A percentile compares a stretch with the other conserved stretches of the same genome.
Conservation (phyloP, 106 monocot species). For the Platanthera guangdongensis region DNA sequence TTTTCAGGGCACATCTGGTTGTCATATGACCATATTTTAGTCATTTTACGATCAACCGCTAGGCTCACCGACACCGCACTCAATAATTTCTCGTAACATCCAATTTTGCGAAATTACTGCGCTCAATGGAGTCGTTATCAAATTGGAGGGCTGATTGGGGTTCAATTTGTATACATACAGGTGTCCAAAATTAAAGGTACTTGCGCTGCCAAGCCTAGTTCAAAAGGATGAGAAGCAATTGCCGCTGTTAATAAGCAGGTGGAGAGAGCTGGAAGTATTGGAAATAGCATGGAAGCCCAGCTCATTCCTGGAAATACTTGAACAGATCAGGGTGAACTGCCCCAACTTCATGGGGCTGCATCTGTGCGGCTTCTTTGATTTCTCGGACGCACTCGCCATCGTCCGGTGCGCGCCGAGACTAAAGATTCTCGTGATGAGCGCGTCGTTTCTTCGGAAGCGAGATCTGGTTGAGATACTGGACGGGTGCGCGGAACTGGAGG, state of each 20-base stretch:
- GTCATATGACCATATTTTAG: too few species aligned
- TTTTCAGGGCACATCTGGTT: too few species aligned
- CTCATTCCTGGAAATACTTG: constrained; percentile 5
- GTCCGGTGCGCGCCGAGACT: constrained; percentile 7
- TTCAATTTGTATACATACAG: neutral
- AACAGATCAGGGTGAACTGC: constrained; percentile 14
- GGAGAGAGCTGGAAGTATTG: constrained; percentile 20
- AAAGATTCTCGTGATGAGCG: constrained; percentile 12
- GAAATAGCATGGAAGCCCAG: constrained; percentile 11
- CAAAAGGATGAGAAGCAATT: constrained; percentile 6
- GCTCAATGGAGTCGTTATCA: too few species aligned
- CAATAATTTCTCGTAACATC: too few species aligned
- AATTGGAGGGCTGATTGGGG: neutral
- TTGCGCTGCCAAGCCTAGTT: neutral
- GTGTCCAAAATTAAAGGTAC: constrained; percentile 14
- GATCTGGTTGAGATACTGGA: constrained; percentile 11
- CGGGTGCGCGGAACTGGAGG: constrained; percentile 19
- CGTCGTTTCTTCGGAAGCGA: constrained; percentile 4
- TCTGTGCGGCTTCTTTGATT: constrained; percentile 8
- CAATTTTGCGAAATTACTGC: too few species aligned
- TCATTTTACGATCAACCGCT: too few species aligned
- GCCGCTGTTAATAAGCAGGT: constrained; percentile 6
- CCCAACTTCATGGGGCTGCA: constrained; percentile 8
- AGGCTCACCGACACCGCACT: too few species aligned
- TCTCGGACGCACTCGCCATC: constrained; percentile 11